phyloP scores from a whole-genome alignment of 768 basidiomycete species.

The Boletus edulis region DNA sequence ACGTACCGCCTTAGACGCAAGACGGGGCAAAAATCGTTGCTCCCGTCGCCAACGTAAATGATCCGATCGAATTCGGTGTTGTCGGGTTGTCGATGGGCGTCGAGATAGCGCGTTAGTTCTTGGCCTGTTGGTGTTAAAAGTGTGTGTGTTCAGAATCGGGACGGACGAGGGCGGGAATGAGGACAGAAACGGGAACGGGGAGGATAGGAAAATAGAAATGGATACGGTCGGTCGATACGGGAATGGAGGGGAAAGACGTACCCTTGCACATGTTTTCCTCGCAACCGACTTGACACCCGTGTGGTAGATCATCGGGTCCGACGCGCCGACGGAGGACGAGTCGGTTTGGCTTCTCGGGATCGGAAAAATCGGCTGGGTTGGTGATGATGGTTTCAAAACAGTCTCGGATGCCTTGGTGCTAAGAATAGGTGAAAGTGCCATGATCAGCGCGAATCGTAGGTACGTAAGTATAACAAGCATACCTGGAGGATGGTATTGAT shows the following conservation, averaged over 20 bases:
- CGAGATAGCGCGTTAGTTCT: constrained; percentile 85
- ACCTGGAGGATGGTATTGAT: constrained; percentile 89
- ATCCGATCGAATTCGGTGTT: constrained; percentile 65
- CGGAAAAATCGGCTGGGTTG: constrained; percentile 86
- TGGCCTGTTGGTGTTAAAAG: constrained; percentile 53
- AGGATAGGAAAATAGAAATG: neutral
- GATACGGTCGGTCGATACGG: neutral
- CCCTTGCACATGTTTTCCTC: constrained; percentile 99
- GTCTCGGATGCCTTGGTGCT: constrained; percentile 63
- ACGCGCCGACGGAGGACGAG: constrained; percentile 76
- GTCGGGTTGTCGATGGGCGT: constrained; percentile 1
- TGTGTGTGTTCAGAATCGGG: neutral
- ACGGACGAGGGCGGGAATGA: no score
- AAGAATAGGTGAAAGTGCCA: neutral
- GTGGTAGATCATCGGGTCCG: constrained; percentile 74
- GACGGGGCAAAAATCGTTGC: constrained; percentile 94
- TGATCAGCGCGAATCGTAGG: neutral
- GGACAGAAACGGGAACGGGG: no score
- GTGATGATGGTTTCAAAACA: constrained; percentile 86
- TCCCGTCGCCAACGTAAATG: constrained; percentile 91
- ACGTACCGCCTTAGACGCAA: constrained; percentile 70
- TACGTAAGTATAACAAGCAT: neutral
- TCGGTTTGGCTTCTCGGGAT: constrained; percentile 54
- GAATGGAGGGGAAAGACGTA: constrained; percentile 16
- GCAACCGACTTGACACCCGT: constrained; percentile 84